Base-by-base conservation (phyloP, 805 yeast species). In the Candida vaughaniae region DNA sequence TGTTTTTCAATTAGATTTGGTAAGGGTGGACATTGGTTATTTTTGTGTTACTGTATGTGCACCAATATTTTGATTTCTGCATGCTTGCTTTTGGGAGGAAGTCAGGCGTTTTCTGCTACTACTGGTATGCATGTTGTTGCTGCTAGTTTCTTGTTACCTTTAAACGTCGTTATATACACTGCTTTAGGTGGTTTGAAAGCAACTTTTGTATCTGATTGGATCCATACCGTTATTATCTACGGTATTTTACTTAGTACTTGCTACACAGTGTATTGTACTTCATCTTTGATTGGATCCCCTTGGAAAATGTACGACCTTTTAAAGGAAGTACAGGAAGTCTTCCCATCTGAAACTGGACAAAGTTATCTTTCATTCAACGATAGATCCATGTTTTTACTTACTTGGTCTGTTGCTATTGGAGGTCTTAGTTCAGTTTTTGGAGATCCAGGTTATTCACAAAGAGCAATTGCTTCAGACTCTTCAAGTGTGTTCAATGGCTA, bases 41-140 rank as follows among this genome's bases (percentile, higher is more conserved):
- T 51, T 32, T 39, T 55, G 29, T 45, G 48, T 40, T 54, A 51
- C 35, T 58, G 58, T 6, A 38, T 58, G 15, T 47, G 47, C 5
- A 52, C 56, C 25, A 58, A 23, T 51, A 47, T 55, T 2, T 38
- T 52, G 25, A 51, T 49, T 14, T 43, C 55, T 18, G 41, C 54
- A 4, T 50, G 52, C 31, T 45, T 53, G 16, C 38, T 54, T 17
- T 37, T 55, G 10, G 55, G 55, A 41, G 95, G 95, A 16, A 78
- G 91, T 27, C 89, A 93, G 1, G 84, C 85, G 4, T 80, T 87
- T 40, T 69, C 66, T 43, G 82, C 80, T 47, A 66, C 87, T 42
- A 87, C 95, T 3, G 96, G 96, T 1, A 65, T 68, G 67, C 67
- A 81, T 56, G 74, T 81, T 3, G 51, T 48, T 14, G 55, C 55